Evolutionary conservation across 768 basidiomycete genomes (phyloP), one percentile per base, ranked within the genome.

Genomic region (Tubosaeta sp.): DNA sequence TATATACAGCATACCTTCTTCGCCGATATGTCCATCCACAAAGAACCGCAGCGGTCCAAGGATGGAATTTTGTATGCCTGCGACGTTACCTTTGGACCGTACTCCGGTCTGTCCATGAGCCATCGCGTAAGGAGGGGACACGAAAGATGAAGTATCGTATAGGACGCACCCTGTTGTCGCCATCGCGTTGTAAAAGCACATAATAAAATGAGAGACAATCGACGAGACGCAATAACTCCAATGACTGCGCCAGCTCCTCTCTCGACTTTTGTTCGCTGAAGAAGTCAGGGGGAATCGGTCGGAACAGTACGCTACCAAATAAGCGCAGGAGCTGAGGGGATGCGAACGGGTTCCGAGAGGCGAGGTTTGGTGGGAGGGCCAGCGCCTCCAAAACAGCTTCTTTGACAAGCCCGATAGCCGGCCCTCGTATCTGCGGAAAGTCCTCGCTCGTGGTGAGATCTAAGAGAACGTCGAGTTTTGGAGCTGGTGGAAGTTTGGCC

Each of bases 171-270:
- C 65, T 64, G 61, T 90, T 91, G 5, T 67, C 56, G 10, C 56
- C 61, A 63, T 91, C 88, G 56, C 86, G 71, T 42, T 71, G 65
- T 8, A 88, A 60, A 16, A 89, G 71, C 32, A 85, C 74, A 57
- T 85, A 89, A 61, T 85, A 86, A 46, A 90, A 74, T 16, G 81
- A 79, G 6, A 91, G 69, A 55, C 79, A 82, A 55, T 89, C 86
- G 0, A 78, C 74, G 22, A 91, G 70, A 38, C 88, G 73, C 19
- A 75, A 59, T n/a, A 82, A 71, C 59, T 90, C 88, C 9, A 77
- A 68, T 0, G 78, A 79, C 26, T 79, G 73, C 31, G 78, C 70
- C 14, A 88, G 71, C 35, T 79, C 78, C 13, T 73, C 66, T 6
- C 78, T 59, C 0, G 76, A 63, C 13, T 67, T 65, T 25, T 59